phyloP scores from a whole-genome alignment of 257 asterid genomes.

The Solanum clarkiae region DNA sequence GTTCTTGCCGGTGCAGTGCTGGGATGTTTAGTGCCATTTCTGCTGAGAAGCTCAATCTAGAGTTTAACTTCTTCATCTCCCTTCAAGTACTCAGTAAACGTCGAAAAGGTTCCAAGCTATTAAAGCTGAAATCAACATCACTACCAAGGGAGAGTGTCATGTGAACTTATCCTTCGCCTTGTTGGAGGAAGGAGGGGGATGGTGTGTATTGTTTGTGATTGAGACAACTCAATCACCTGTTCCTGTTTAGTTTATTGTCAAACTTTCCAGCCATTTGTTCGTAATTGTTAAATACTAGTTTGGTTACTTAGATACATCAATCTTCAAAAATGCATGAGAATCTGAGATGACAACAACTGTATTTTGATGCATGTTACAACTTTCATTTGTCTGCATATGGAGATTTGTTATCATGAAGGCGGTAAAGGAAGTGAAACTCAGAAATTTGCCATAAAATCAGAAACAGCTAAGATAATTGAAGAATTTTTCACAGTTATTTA shows the following conservation, averaged over 20 bases:
- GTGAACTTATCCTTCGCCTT: not conserved
- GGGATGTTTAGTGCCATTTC: constrained; percentile 1
- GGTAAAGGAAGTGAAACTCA: not conserved
- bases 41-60: not conserved
- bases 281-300: not conserved
- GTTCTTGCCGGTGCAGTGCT: constrained; percentile 3
- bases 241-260: not conserved
- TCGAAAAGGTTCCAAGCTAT: not conserved
- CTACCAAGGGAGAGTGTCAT: not conserved
- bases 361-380: not conserved
- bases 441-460: not conserved
- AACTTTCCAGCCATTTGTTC: not conserved
- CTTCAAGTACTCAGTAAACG: not conserved
- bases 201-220: not conserved
- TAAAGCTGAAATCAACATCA: not conserved
- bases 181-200: not conserved
- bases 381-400: not conserved
- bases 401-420: not conserved
- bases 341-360: not conserved
- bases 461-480: not conserved
- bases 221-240: not conserved
- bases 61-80: not conserved
- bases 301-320: not conserved
- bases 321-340: not conserved
- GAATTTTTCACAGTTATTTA: not conserved